Percentiles rank a stretch among this genome's conserved stretches.
phyloP scores from a whole-genome alignment of 352 stramenopile species.

The Globisporangium spinosum region DNA sequence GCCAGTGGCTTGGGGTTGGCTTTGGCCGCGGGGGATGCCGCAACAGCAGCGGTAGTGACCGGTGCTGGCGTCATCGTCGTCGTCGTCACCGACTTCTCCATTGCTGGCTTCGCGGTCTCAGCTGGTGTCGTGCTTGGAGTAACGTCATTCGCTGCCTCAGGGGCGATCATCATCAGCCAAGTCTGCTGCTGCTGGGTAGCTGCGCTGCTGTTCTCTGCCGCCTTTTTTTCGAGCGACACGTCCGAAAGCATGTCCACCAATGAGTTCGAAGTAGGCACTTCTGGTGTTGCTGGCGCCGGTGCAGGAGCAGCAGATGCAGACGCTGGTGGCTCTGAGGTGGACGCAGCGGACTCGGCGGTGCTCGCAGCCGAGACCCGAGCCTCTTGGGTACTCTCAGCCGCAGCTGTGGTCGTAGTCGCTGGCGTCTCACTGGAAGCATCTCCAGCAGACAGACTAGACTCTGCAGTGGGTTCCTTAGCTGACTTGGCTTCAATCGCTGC shows the following conservation, averaged over 20 bases:
- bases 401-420: background rate
- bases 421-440: background rate
- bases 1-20: slow-evolving; percentile 12
- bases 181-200: background rate
- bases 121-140: background rate
- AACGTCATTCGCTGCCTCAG: background rate
- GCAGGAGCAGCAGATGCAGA: background rate
- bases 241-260: slow-evolving; percentile 8
- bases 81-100: background rate
- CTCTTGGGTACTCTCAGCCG: background rate
- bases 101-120: background rate
- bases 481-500: background rate
- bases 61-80: background rate
- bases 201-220: background rate
- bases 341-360: slow-evolving; percentile 1
- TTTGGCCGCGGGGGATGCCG: background rate
- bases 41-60: background rate
- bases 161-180: background rate
- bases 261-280: background rate
- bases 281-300: background rate
- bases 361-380: slow-evolving; percentile 2
- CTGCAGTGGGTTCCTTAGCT: background rate
- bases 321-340: background rate
- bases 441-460: background rate
- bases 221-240: slow-evolving; percentile 15